These are phyloP conservation scores for Neobulgaria alba DNA, from an alignment of 2,329 filamentous ascomycete species.

Conservation along the genomic window DNA sequence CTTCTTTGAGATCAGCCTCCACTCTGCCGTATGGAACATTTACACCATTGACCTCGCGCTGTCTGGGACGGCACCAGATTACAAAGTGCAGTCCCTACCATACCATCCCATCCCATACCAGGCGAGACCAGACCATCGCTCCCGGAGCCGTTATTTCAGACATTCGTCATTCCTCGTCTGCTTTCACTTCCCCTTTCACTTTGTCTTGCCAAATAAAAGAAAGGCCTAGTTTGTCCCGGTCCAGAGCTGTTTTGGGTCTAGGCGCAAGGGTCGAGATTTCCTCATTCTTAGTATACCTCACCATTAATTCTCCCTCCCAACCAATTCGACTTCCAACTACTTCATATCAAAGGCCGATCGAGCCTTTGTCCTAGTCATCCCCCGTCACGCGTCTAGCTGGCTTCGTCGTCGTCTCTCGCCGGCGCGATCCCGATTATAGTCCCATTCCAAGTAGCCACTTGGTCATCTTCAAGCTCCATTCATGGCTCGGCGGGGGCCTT, in stretches of 20 bases:
- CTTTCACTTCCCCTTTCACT: not conserved
- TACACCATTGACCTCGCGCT: constrained; percentile 6
- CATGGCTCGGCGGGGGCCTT: too few species aligned
- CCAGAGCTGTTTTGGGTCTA: constrained; percentile 10
- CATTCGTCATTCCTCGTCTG: constrained; percentile 13
- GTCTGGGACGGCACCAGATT: constrained; percentile 17
- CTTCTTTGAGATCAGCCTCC: constrained; percentile 28
- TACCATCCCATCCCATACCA: too few species aligned
- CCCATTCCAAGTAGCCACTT: too few species aligned
- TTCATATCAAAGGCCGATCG: not conserved
- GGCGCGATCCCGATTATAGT: too few species aligned
- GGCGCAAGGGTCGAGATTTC: constrained; percentile 7
- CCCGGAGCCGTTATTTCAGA: too few species aligned
- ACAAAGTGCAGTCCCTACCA: constrained; percentile 3
- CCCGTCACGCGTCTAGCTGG: too few species aligned
- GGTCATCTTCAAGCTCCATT: too few species aligned
- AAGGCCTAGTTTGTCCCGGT: constrained; percentile 2
- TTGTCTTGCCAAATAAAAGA: constrained; percentile 6
- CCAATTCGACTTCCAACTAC: not conserved
- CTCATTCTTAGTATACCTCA: not conserved
- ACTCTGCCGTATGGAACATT: constrained; percentile 10
- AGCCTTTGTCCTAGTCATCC: not conserved
- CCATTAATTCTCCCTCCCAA: constrained; percentile 1
- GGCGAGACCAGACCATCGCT: too few species aligned
- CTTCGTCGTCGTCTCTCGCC: too few species aligned